phyloP scores from a whole-genome alignment of 2,329 filamentous ascomycete species.

The Trichophyton schoenleinii region DNA sequence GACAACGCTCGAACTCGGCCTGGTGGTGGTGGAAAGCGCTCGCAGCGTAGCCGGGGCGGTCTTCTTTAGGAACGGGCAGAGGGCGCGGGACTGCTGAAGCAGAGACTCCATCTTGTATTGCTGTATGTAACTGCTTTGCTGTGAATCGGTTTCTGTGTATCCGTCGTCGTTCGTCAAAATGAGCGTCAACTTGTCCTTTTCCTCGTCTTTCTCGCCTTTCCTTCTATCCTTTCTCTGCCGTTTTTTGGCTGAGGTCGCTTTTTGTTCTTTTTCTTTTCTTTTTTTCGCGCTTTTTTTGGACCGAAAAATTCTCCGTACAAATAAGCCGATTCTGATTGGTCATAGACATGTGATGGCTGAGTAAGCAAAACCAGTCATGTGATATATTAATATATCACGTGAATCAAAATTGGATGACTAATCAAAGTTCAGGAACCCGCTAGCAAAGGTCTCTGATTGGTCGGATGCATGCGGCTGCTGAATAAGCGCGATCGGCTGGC shows the following conservation, averaged over 20 bases:
- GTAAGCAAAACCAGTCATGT: neutral
- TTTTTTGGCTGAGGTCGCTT: too few relatives aligned
- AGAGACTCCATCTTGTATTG: constrained; percentile 68
- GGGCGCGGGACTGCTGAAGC: constrained; percentile 84
- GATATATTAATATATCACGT: too few relatives aligned
- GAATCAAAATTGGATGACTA: too few relatives aligned
- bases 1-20: constrained; percentile 49
- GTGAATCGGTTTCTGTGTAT: too few relatives aligned
- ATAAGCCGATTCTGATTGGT: neutral
- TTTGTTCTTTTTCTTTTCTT: neutral
- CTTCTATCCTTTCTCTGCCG: neutral
- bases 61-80: constrained; percentile 96
- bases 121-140: constrained; percentile 6
- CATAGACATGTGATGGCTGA: neutral
- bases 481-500: too few relatives aligned
- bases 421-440: too few relatives aligned
- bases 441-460: too few relatives aligned
- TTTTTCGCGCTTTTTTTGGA: neutral
- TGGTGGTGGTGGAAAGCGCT: constrained; percentile 60
- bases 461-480: too few relatives aligned
- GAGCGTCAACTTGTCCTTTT: neutral
- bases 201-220: neutral
- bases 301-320: neutral
- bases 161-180: too few relatives aligned
- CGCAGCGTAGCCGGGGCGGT: constrained; percentile 85